A percentile compares a stretch with the other conserved stretches of the same genome.
These are phyloP conservation scores for Bryoglossum gracile DNA, from an alignment of 495 filamentous ascomycete species.

Conservation along the genomic window DNA sequence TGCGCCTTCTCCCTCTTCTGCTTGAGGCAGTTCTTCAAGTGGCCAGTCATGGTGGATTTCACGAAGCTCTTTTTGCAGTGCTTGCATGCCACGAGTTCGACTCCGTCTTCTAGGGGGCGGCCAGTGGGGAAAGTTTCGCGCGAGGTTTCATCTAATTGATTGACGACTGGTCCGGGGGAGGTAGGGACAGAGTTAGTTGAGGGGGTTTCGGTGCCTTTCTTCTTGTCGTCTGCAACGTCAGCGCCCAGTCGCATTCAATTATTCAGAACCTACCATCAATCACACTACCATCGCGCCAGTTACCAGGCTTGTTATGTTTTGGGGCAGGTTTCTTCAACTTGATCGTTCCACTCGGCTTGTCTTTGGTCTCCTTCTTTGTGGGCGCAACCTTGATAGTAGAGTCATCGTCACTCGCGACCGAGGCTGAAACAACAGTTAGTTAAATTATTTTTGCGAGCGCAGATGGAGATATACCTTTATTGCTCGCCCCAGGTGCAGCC, in stretches of 20 bases:
- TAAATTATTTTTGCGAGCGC: neutral
- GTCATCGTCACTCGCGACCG: slow-evolving; percentile 36
- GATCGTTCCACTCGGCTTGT: slow-evolving; percentile 43
- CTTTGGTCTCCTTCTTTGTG: slow-evolving; percentile 53
- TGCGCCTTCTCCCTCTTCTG: slow-evolving; percentile 70
- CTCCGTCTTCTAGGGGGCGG: slow-evolving; percentile 60
- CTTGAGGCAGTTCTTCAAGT: slow-evolving; percentile 62
- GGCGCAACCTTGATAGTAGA: slow-evolving; percentile 51
- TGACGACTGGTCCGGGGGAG: slow-evolving; percentile 54
- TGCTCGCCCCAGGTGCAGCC: slow-evolving; percentile 5
- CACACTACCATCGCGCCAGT: slow-evolving; percentile 45
- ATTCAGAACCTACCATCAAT: slow-evolving; percentile 43
- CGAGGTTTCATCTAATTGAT: slow-evolving; percentile 61
- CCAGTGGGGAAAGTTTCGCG: slow-evolving; percentile 66
- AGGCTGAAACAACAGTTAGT: slow-evolving; percentile 5
- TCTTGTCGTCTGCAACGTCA: slow-evolving; percentile 36
- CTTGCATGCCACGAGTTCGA: slow-evolving; percentile 68
- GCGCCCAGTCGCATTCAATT: neutral
- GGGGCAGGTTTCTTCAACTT: slow-evolving; percentile 60
- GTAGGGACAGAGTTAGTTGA: slow-evolving; percentile 28
- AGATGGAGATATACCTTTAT: slow-evolving; percentile 6
- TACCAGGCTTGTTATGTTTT: slow-evolving; percentile 50
- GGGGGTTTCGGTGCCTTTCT: slow-evolving; percentile 31
- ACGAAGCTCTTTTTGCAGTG: slow-evolving; percentile 72
- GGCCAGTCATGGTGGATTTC: slow-evolving; percentile 51